These are phyloP conservation scores for Talaromyces sp. DNA, from an alignment of 2,329 filamentous ascomycete species.

Conservation along the genomic window DNA sequence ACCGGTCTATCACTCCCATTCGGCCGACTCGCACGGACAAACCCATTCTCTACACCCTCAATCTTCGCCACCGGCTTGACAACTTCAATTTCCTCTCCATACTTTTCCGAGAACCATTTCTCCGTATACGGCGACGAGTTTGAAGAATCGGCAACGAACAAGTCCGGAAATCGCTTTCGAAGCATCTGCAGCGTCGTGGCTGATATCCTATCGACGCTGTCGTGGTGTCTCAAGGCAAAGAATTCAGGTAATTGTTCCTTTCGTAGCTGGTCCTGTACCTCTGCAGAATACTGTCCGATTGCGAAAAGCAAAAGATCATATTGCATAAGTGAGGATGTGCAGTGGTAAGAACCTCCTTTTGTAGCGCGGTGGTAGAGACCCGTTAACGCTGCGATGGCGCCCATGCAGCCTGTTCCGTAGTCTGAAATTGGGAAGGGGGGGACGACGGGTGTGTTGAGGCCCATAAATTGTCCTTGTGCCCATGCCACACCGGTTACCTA, in stretches of 20 bases:
- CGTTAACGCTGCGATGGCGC: slow-evolving; percentile 62
- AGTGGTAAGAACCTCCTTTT: slow-evolving; percentile 63
- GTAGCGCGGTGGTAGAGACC: slow-evolving; percentile 62
- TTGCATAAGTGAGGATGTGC: slow-evolving; percentile 62
- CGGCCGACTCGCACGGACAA: slow-evolving; percentile 48
- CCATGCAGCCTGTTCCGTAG: slow-evolving; percentile 71
- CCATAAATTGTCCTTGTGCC: slow-evolving; percentile 44
- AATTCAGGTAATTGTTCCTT: slow-evolving; percentile 52
- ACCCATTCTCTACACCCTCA: slow-evolving; percentile 49
- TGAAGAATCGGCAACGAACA: slow-evolving; percentile 40
- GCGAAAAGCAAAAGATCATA: slow-evolving; percentile 65
- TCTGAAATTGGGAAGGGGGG: slow-evolving; percentile 54
- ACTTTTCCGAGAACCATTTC: slow-evolving; percentile 47
- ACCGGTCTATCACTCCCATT: slow-evolving; percentile 51
- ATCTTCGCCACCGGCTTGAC: slow-evolving; percentile 47
- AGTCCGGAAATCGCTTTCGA: slow-evolving; percentile 51
- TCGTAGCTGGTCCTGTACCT: slow-evolving; percentile 53
- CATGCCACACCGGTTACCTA: slow-evolving; percentile 42
- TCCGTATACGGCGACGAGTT: slow-evolving; percentile 44
- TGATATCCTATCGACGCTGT: slow-evolving; percentile 65
- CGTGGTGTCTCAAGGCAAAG: slow-evolving; percentile 55
- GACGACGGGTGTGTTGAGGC: slow-evolving; percentile 36
- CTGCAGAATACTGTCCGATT: slow-evolving; percentile 54
- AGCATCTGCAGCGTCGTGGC: slow-evolving; percentile 56
- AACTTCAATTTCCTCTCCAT: slow-evolving; percentile 46